These are phyloP conservation scores for Ustanciosporium gigantosporum DNA, from an alignment of 1,284 basidiomycete genomes.

Conservation along the genomic window DNA sequence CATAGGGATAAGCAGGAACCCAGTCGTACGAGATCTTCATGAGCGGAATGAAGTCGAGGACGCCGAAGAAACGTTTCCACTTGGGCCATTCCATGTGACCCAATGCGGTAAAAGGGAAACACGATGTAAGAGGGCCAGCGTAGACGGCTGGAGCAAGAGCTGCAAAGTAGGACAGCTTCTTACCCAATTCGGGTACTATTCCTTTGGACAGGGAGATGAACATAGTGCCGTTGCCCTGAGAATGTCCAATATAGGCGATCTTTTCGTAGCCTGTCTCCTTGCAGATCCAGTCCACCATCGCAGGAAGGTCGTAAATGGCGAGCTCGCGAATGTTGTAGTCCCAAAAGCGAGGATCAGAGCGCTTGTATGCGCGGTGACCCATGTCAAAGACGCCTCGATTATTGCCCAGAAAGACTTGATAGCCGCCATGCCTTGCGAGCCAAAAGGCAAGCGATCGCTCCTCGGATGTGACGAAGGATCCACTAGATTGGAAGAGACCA, in stretches of 20 bases:
- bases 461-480: constrained; percentile 69
- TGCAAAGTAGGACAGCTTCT: constrained; percentile 67
- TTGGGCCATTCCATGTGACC: constrained; percentile 64
- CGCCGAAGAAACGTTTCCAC: constrained; percentile 68
- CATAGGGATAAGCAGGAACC: constrained; percentile 64
- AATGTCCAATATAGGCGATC: constrained; percentile 67
- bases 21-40: constrained; percentile 69
- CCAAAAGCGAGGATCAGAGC: constrained; percentile 69
- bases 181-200: constrained; percentile 68
- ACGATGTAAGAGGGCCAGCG: constrained; percentile 68
- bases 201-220: constrained; percentile 63
- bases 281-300: constrained; percentile 68
- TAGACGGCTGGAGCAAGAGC: constrained; percentile 70
- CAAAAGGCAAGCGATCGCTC: constrained; percentile 70
- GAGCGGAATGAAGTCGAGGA: constrained; percentile 69
- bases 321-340: constrained; percentile 70
- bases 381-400: constrained; percentile 69
- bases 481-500: constrained; percentile 70
- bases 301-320: constrained; percentile 69
- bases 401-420: constrained; percentile 71
- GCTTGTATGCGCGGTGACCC: constrained; percentile 66
- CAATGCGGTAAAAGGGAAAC: constrained; percentile 66
- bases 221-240: constrained; percentile 67
- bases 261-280: constrained; percentile 67
- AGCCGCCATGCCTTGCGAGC: constrained; percentile 67